Evolutionary conservation across 345 rosid species (phyloP).

Genomic region (Acer yangbiense): DNA sequence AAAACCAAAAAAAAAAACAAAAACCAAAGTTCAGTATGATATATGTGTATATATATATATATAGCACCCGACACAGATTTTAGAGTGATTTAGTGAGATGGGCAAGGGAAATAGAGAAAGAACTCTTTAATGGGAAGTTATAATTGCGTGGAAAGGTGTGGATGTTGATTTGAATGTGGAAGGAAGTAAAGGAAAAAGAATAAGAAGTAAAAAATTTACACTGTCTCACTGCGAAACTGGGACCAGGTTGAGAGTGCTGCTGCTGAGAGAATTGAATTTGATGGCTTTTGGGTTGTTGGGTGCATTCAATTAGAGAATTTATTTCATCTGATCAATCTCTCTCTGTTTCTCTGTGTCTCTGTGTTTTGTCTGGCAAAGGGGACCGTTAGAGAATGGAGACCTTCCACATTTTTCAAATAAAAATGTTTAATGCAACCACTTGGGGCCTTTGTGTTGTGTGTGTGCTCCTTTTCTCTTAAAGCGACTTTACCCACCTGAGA

Average conservation of each 20-base stretch:
- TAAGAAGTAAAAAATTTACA: constrained; percentile 33
- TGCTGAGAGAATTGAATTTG: constrained; percentile 50
- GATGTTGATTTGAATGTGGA: constrained; percentile 21
- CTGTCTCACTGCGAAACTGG: constrained; percentile 36
- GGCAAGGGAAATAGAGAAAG: neutral
- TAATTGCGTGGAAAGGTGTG: constrained; percentile 5
- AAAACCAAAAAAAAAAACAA: constrained; percentile 13
- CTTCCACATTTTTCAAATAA: neutral
- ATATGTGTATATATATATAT: neutral
- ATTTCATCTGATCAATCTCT: constrained; percentile 32
- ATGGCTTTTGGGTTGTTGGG: constrained; percentile 55
- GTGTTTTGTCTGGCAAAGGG: neutral
- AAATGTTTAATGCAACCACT: neutral
- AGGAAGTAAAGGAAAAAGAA: constrained; percentile 22
- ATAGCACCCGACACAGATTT: constrained; percentile 5
- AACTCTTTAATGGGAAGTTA: constrained; percentile 20
- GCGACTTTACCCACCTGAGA: neutral
- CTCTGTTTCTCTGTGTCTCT: neutral
- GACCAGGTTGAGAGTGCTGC: constrained; percentile 40
- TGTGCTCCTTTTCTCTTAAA: neutral
- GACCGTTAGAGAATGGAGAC: neutral
- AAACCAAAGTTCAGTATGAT: constrained; percentile 10
- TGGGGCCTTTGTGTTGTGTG: neutral
- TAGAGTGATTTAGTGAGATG: neutral
- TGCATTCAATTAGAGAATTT: constrained; percentile 63